phyloP scores from a whole-genome alignment of 176 grass and related monocot genomes.

The Oryza officinalis region DNA sequence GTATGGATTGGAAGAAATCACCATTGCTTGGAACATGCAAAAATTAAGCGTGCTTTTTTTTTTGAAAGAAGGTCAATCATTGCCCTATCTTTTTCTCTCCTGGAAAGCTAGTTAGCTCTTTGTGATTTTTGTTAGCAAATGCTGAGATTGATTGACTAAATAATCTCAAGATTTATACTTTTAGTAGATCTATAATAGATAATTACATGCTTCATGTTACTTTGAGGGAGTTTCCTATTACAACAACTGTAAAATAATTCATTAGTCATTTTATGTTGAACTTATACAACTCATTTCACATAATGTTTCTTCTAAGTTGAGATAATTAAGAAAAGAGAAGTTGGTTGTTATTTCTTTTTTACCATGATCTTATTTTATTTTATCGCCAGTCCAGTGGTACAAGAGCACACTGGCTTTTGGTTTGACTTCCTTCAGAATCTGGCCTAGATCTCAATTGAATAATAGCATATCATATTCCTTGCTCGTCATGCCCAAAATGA shows the following conservation, averaged over 20 bases:
- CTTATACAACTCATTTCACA: background rate
- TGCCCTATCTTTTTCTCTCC: background rate
- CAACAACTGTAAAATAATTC: background rate
- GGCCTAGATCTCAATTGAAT: background rate
- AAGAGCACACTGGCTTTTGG: slow-evolving; percentile 5
- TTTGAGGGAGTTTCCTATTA: background rate
- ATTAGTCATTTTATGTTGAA: background rate
- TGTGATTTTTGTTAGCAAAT: background rate
- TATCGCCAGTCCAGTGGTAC: background rate
- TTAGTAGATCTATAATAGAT: background rate
- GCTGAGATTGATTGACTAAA: background rate
- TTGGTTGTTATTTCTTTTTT: background rate
- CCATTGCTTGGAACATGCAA: background rate
- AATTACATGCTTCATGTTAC: background rate
- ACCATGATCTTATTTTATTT: slow-evolving; percentile 8
- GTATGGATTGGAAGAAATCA: background rate
- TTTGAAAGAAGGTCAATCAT: no score
- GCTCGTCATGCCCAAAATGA: slow-evolving; percentile 24
- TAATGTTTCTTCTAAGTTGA: background rate
- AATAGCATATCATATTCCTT: background rate
- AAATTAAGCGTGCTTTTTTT: background rate
- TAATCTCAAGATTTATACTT: background rate
- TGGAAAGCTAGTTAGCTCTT: background rate
- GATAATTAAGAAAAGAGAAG: background rate
- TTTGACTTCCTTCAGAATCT: background rate